Base-by-base conservation (phyloP, 2,329 filamentous ascomycete species). In the Fusarium tanahbumbuense region DNA sequence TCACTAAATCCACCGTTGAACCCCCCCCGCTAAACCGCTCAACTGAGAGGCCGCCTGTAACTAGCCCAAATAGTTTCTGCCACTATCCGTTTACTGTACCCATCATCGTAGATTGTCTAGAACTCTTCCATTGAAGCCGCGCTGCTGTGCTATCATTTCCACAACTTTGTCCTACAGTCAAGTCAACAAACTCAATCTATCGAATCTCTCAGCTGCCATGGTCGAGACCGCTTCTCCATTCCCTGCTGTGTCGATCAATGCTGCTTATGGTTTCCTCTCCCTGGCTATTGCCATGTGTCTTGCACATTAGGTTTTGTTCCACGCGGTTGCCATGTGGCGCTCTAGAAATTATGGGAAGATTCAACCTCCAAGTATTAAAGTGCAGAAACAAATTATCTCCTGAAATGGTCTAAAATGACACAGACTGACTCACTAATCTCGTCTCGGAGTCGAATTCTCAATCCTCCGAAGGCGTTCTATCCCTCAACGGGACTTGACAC, bases 161-260 rank as follows among this genome's bases (percentile, higher is more conserved):
- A 37, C 42, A 12, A 8, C 40, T 41, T 52, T 40, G 45, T 62
- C 23, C 56, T 44, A 44, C 45, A 37, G 34, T 6, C 34, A 37
- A 37, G 34, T 41, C 56, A 25, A 41, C 32, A 52, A 40, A 27
- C 37, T 45, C 30, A 44, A 30, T 28, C 37, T n/a, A 44, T 18
- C 44, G 27, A 28, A 46, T 62, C 37, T 62, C 37, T n/a, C 28
- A 53, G 45, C 53, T 56, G 49, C 56, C 62, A 44, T 64, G 62
- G 52, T 60, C 58, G 46, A 70, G 58, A 55, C 63, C 49, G 3
- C 7, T 57, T 53, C 32, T 30, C 28, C 62, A 55, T 71, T 68
- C 54, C 58, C 63, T 47, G 28, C 16, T n/a, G 22, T 60, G 59
- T 46, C 54, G 59, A 68, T 64, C 66, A 46, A 64, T 60, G 22